Evolutionary conservation across 371 early-diverging fungal species (phyloP).

Genomic region (Mortierella sp.): DNA sequence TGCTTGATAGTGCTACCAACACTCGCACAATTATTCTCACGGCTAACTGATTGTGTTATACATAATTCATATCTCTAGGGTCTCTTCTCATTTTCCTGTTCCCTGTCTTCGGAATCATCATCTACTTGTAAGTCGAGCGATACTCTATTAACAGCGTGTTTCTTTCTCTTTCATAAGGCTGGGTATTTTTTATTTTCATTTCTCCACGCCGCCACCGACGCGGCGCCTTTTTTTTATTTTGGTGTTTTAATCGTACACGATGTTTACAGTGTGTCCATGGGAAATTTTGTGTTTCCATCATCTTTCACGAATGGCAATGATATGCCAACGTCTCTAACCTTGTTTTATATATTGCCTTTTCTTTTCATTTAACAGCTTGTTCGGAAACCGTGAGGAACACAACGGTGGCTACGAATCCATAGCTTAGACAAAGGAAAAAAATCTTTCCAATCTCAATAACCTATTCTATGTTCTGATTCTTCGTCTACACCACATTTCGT

Average conservation of each 20-base stretch:
- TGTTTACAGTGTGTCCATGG: no score
- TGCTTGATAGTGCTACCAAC: no score
- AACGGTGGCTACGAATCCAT: slow-evolving; percentile 62
- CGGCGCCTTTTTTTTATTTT: not conserved
- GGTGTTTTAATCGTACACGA: no score
- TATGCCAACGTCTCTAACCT: no score
- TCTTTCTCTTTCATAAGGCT: not conserved
- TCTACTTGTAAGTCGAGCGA: slow-evolving; percentile 78
- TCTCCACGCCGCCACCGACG: not conserved
- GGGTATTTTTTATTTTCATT: not conserved
- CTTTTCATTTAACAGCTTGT: slow-evolving; percentile 55
- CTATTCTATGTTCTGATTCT: not conserved
- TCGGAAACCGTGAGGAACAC: slow-evolving; percentile 63
- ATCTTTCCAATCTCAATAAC: not conserved
- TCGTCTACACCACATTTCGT: not conserved
- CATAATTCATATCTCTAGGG: slow-evolving; percentile 62
- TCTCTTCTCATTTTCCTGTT: slow-evolving; percentile 70
- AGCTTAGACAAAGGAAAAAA: slow-evolving; percentile 31
- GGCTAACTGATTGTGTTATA: not conserved
- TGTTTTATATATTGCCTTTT: not conserved
- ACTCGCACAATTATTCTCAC: not conserved
- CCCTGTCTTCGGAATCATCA: slow-evolving; percentile 67
- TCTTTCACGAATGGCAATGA: no score
- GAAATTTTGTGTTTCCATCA: not conserved
- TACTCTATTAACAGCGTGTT: no score